phyloP scores from a whole-genome alignment of 495 filamentous ascomycete genomes.

The Penicillium paxilli region DNA sequence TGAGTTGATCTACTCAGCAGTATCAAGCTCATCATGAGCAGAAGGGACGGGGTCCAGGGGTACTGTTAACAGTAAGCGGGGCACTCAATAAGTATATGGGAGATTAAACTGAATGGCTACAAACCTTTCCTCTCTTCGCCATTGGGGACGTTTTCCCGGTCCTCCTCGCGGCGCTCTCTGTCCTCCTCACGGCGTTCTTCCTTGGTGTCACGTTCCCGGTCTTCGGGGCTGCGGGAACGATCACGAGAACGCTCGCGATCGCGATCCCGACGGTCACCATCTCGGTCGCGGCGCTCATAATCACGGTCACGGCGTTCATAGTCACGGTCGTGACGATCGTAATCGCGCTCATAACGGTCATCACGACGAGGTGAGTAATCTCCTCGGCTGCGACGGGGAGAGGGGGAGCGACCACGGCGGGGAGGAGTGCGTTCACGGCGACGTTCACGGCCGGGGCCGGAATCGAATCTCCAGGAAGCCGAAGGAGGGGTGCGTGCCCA shows the following conservation, averaged over 20 bases:
- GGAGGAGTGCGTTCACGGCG: conserved; percentile 79
- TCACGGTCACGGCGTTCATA: conserved; percentile 77
- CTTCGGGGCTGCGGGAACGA: conserved; percentile 58
- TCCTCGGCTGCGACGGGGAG: conserved; percentile 72
- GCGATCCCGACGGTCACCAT: conserved; percentile 64
- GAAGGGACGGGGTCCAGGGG: conserved; percentile 75
- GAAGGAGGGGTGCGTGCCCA: conserved; percentile 98
- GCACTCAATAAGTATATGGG: neutral
- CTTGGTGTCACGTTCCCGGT: conserved; percentile 66
- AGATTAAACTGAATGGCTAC: no score
- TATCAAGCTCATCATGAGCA: conserved; percentile 94
- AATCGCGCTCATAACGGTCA: conserved; percentile 78
- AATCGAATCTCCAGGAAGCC: conserved; percentile 97
- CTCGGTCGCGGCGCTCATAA: conserved; percentile 59
- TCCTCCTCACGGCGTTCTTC: conserved; percentile 69
- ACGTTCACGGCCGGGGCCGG: conserved; percentile 73
- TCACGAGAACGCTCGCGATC: conserved; percentile 64
- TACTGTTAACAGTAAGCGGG: conserved; percentile 26
- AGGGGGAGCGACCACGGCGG: conserved; percentile 71
- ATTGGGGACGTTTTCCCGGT: conserved; percentile 48
- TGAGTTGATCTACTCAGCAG: conserved; percentile 73
- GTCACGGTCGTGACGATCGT: conserved; percentile 67
- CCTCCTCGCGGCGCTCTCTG: conserved; percentile 56
- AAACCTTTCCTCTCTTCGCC: conserved; percentile 85
- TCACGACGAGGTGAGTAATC: conserved; percentile 91